Base-by-base conservation (phyloP, 169 alveolate species). In the Plasmodium coatneyi region DNA sequence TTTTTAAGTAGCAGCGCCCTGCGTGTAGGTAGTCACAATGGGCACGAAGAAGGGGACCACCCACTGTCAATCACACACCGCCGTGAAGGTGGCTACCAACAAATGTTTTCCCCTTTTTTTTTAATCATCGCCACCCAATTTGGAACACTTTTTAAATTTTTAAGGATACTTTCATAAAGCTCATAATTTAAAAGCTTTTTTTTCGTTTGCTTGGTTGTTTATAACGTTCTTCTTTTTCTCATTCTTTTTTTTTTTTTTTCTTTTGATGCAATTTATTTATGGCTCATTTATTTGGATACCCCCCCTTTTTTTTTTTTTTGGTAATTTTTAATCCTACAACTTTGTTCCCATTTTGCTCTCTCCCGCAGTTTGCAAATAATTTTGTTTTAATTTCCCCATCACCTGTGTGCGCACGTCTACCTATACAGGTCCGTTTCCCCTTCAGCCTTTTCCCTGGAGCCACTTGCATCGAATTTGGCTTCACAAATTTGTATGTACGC, bases 1-100 rank as follows among this genome's bases (percentile, higher is more conserved):
- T 84, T 41, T 84, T 84, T 74, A 84, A 84, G 84, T 74, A 76
- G 81, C 7, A 54, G 28, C 66, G 46, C 36, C 19, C 25, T 6
- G 60, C 28, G 84, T 14, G 71, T 30, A 49, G 60, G 25, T 0
- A 7, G n/a, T 79, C 54, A 14, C 66, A 32, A 56, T n/a, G 25
- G 41, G 22, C 5, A n/a, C 30, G 14, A 32, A 5, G 72, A 25
- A 25, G 86, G 52, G 66, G 32, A 46, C 6, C 9, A 14, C 30
- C 41, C 52, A 80, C 36, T 25, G 22, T 41, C 54, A 41, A 28
- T 16, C 2, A 39, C 43, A 36, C 52, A 66, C 16, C 5, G 36
- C 6, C 7, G 76, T 66, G n/a, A 32, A 12, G 76, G 5, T 66
- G 76, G 36, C 41, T n/a, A 66, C 36, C n/a, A 25, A 66, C 5